A percentile compares a stretch with the other conserved stretches of the same genome.
These are phyloP conservation scores for Naumovozyma baii DNA, from an alignment of 805 yeast species.

Conservation along the genomic window DNA sequence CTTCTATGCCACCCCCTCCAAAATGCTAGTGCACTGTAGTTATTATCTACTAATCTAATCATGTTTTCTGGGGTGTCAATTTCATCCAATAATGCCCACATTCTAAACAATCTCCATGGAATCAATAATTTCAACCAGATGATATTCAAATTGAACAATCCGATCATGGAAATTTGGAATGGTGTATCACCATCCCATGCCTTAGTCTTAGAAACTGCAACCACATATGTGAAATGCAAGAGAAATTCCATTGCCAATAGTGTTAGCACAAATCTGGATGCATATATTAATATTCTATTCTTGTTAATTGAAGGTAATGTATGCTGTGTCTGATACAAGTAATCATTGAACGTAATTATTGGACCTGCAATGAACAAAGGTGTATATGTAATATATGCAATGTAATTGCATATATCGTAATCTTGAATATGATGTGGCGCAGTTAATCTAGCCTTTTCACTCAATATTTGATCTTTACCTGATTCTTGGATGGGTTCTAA, in stretches of 20 bases:
- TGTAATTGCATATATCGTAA: slow-evolving; percentile 54
- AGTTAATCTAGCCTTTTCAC: slow-evolving; percentile 56
- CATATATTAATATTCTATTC: slow-evolving; percentile 50
- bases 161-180: slow-evolving; percentile 90
- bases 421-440: slow-evolving; percentile 53
- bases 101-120: slow-evolving; percentile 92
- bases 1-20: slow-evolving; percentile 99
- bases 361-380: slow-evolving; percentile 96
- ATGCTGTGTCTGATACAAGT: slow-evolving; percentile 57
- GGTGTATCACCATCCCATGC: slow-evolving; percentile 90
- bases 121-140: slow-evolving; percentile 88
- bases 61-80: slow-evolving; percentile 97
- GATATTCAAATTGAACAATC: slow-evolving; percentile 77
- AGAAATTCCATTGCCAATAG: slow-evolving; percentile 81
- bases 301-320: slow-evolving; percentile 50
- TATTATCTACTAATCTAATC: slow-evolving; percentile 92
- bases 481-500: slow-evolving; percentile 14
- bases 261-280: slow-evolving; percentile 59
- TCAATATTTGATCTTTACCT: slow-evolving; percentile 21
- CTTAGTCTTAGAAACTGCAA: slow-evolving; percentile 78
- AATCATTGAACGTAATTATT: slow-evolving; percentile 85
- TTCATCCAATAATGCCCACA: slow-evolving; percentile 88
- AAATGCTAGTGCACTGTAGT: slow-evolving; percentile 85
- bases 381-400: slow-evolving; percentile 71
- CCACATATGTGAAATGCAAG: slow-evolving; percentile 83